phyloP scores from a whole-genome alignment of 2,329 filamentous ascomycete species.

The Chrysoporthe deuterocubensis region DNA sequence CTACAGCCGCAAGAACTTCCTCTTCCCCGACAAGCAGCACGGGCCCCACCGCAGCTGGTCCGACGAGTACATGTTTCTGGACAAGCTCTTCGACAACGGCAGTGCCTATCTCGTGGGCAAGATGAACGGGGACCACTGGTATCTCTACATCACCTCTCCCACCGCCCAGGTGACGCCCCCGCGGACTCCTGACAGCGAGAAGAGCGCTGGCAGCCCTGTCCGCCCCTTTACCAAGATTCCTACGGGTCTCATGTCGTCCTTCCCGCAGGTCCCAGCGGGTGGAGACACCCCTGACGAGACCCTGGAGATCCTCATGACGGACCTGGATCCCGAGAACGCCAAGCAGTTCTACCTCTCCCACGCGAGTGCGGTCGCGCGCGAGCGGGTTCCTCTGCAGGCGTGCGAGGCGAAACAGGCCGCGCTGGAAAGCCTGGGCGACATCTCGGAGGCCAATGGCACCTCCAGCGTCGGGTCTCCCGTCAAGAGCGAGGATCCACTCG shows the following conservation, averaged over 20 bases:
- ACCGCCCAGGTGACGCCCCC: conserved; percentile 80
- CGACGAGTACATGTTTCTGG: conserved; percentile 90
- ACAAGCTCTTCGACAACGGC: conserved; percentile 87
- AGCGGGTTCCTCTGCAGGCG: conserved; percentile 72
- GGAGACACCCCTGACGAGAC: conserved; percentile 72
- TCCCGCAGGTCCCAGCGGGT: conserved; percentile 34
- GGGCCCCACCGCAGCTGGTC: conserved; percentile 98
- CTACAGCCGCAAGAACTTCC: conserved; percentile 98
- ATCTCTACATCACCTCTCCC: conserved; percentile 93
- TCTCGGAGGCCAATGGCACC: conserved; percentile 45
- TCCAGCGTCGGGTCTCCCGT: conserved; percentile 29
- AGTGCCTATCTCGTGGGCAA: conserved; percentile 99
- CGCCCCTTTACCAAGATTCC: conserved; percentile 60
- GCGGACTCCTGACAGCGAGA: conserved; percentile 68
- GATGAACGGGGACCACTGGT: conserved; percentile 99
- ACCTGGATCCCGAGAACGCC: conserved; percentile 69
- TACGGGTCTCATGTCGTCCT: conserved; percentile 48
- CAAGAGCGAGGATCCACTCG: conserved; percentile 63
- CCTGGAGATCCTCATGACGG: conserved; percentile 73
- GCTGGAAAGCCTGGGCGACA: conserved; percentile 61
- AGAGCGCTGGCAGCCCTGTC: conserved; percentile 37
- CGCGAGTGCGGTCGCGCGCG: conserved; percentile 88
- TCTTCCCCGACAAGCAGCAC: conserved; percentile 92
- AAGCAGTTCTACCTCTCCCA: conserved; percentile 71
- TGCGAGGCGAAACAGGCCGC: conserved; percentile 65